Conservation (phyloP, 768 basidiomycete genomes). For the Hericium erinaceus region DNA sequence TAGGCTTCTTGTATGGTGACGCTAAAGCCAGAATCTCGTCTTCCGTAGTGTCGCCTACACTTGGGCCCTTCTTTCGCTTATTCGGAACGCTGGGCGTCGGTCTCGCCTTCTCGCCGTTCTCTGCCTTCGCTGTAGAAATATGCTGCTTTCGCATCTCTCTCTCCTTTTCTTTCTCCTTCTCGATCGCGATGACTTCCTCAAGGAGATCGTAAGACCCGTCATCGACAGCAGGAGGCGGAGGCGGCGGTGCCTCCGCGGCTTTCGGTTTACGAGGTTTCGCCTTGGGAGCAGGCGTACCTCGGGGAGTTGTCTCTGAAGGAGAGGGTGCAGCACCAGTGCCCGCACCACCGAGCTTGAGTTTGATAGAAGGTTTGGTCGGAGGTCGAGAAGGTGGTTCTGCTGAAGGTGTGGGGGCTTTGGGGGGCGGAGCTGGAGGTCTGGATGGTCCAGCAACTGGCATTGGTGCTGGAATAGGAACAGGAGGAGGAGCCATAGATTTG, state of each 20-base stretch:
- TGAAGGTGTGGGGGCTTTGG: neutral
- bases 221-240: constrained; percentile 39
- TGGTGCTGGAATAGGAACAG: constrained; percentile 9
- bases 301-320: constrained; percentile 22
- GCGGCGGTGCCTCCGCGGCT: neutral
- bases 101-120: constrained; percentile 2
- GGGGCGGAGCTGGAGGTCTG: neutral
- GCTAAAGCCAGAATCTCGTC: constrained; percentile 59
- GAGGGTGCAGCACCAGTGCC: constrained; percentile 1
- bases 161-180: constrained; percentile 28
- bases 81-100: neutral
- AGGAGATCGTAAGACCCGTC: constrained; percentile 77
- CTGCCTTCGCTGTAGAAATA: constrained; percentile 14
- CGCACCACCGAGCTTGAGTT: constrained; percentile 23
- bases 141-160: constrained; percentile 15
- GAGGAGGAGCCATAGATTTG: constrained; percentile 5
- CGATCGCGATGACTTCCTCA: constrained; percentile 76
- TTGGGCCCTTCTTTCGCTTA: constrained; percentile 44
- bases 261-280: constrained; percentile 29
- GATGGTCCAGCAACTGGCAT: neutral
- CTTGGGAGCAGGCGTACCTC: constrained; percentile 29
- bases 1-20: constrained; percentile 51
- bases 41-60: constrained; percentile 24
- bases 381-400: constrained; percentile 11
- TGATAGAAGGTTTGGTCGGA: constrained; percentile 22